A percentile compares a stretch with the other conserved stretches of the same genome.
Evolutionary conservation across 163 green algal species (phyloP).

Genomic region (Scenedesmus sp.): DNA sequence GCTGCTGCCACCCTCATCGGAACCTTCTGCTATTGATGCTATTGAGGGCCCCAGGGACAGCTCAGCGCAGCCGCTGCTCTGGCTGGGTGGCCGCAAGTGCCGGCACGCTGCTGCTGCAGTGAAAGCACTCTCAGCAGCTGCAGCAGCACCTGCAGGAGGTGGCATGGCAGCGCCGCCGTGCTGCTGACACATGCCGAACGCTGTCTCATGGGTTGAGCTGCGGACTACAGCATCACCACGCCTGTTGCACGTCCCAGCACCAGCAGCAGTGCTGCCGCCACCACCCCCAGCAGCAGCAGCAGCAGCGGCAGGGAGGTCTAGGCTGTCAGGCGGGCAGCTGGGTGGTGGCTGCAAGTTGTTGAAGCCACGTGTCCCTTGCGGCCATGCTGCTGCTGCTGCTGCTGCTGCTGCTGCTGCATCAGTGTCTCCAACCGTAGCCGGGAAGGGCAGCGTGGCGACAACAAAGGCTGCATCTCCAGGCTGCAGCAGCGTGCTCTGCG

Average conservation of each 20-base stretch:
- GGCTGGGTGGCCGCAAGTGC: neutral
- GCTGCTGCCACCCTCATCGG: neutral
- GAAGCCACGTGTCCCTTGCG: slow-evolving; percentile 25
- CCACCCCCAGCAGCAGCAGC: neutral
- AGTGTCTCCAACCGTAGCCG: neutral
- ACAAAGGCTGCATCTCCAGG: slow-evolving; percentile 21
- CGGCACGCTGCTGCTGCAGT: neutral
- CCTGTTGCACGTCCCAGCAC: neutral
- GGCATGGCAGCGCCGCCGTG: neutral
- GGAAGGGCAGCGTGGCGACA: neutral
- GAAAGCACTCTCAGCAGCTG: neutral
- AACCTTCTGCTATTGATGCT: slow-evolving; percentile 5
- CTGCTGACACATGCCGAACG: neutral
- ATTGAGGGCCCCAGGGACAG: neutral
- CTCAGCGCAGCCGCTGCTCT: neutral
- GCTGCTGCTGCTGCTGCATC: slow-evolving; percentile 2
- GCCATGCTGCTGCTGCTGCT: slow-evolving; percentile 34
- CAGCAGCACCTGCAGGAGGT: neutral
- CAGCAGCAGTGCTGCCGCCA: neutral
- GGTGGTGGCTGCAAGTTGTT: slow-evolving; percentile 23
- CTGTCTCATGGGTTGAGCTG: neutral
- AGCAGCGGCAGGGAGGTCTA: neutral
- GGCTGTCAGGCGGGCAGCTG: neutral
- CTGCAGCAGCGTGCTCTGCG: slow-evolving; percentile 30
- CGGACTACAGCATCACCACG: neutral